Base-by-base conservation (phyloP, 2,329 filamentous ascomycete genomes). In the Helotiales sp. region DNA sequence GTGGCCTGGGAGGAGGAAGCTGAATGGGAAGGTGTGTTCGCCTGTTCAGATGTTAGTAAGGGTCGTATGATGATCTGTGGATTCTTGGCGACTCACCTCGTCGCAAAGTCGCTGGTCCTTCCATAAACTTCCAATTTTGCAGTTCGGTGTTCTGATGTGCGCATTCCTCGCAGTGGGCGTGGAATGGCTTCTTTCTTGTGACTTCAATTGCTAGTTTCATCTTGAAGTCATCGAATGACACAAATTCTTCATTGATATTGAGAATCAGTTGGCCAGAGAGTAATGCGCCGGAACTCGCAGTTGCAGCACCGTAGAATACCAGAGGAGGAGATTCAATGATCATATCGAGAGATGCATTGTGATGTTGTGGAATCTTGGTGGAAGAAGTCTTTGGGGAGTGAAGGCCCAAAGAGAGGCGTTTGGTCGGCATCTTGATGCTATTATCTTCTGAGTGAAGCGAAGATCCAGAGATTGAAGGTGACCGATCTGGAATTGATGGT, bases 1-100 rank as follows among this genome's bases (percentile, higher is more conserved):
- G 75, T 95, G 86, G 22, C 96, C 96, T 1, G 89, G 88, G 52
- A 99, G 86, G 61, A 97, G 84, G 73, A 93, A 90, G 73, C 93
- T 97, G 80, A 97, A 97, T 58, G 96, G 95, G 77, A 94, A 96
- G 54, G 88, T 85, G 78, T 97, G 93, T 59, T 85, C 80, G 68
- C 91, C 89, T 79, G 76, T 72, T n/a, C 60, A 79, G 54, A 11
- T 28, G 61, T 72, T 65, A 76, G 68, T 49, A 55, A n/a, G 49
- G 13, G 22, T 47, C 24, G 40, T n/a, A 32, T 32, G 30, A 6
- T 26, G 57, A 61, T 47, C 20, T 54, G 32, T n/a, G 3, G 45
- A 40, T 45, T 8, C n/a, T 34, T 13, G 43, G 34, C 47, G 17
- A 75, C 77, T 76, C 78, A 79, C 87, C 87, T 76, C 82, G 84